A percentile compares a stretch with the other conserved stretches of the same genome.
These are phyloP conservation scores for Rhodotorula taiwanensis DNA, from an alignment of 768 basidiomycete species.

Conservation along the genomic window DNA sequence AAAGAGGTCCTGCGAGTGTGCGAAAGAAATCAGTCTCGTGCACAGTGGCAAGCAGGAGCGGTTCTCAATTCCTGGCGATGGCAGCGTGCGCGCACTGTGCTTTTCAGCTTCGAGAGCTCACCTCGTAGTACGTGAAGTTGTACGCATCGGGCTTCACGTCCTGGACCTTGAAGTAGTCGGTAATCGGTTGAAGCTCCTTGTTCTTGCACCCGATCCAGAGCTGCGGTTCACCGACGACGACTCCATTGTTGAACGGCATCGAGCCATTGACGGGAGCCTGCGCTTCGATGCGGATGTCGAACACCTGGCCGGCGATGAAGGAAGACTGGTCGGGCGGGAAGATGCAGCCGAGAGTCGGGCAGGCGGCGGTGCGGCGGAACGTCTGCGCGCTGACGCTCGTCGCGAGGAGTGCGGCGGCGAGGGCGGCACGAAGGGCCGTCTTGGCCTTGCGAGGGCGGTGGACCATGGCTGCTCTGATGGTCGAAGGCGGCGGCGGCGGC, in stretches of 20 bases:
- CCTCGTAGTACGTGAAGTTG: slow-evolving; percentile 14
- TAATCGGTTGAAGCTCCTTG: slow-evolving; percentile 26
- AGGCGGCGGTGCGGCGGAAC: slow-evolving; percentile 25
- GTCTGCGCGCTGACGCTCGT: slow-evolving; percentile 21
- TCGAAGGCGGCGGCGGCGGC: too few relatives aligned
- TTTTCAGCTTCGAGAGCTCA: not conserved
- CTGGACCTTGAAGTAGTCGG: slow-evolving; percentile 41
- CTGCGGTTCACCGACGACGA: slow-evolving; percentile 41
- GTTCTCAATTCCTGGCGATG: too few relatives aligned
- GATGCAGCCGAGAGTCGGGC: slow-evolving; percentile 35
- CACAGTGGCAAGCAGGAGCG: too few relatives aligned
- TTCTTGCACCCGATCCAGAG: slow-evolving; percentile 40
- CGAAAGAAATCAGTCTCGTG: slow-evolving; percentile 39
- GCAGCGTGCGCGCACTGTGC: too few relatives aligned
- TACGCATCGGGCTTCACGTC: slow-evolving; percentile 36
- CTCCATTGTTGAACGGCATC: slow-evolving; percentile 45
- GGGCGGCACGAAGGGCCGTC: slow-evolving; percentile 1
- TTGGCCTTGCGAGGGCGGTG: not conserved
- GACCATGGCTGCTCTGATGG: too few relatives aligned
- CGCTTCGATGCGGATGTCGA: slow-evolving; percentile 44
- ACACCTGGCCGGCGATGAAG: slow-evolving; percentile 33
- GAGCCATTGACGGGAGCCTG: slow-evolving; percentile 48
- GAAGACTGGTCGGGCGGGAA: slow-evolving; percentile 36
- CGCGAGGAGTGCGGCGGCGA: not conserved
- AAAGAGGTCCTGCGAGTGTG: slow-evolving; percentile 41